Percentiles rank a stretch among this genome's conserved stretches.
phyloP scores from a whole-genome alignment of 352 stramenopile species.

The Pythium insidiosum region DNA sequence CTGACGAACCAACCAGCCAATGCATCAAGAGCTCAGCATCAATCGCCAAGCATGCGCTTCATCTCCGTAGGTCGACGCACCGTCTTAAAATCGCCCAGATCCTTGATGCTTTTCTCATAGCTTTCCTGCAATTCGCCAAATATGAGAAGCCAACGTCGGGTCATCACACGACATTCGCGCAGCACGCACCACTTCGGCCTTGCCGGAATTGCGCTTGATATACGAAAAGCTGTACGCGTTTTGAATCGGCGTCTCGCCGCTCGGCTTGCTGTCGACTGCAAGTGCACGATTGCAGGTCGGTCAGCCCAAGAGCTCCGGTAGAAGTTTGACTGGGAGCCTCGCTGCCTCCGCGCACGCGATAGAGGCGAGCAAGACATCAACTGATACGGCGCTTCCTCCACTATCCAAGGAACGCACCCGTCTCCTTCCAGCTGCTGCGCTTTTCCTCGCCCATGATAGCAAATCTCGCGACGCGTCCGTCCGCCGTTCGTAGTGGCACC shows the following conservation, averaged over 20 bases:
- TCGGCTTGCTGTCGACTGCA: conserved; percentile 9
- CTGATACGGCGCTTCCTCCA: background rate
- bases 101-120: conserved; percentile 94
- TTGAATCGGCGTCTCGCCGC: conserved; percentile 65
- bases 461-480: background rate
- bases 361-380: background rate
- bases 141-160: background rate
- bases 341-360: no score
- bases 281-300: no score
- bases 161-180: background rate
- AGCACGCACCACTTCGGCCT: conserved; percentile 30
- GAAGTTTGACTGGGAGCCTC: no score
- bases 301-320: no score
- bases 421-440: conserved; percentile 21
- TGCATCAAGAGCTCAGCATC: no score
- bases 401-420: conserved; percentile 12
- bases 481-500: no score
- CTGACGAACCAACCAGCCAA: no score
- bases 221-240: conserved; percentile 89
- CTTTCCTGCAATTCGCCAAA: conserved; percentile 48
- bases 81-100: conserved; percentile 89
- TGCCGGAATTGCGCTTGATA: conserved; percentile 81
- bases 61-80: conserved; percentile 19
- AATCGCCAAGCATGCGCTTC: no score
- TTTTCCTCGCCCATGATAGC: conserved; percentile 43